Percentiles rank a stretch among this genome's conserved stretches.
Conservation (phyloP, 352 stramenopile genomes). For the Pseudoperonospora humuli region DNA sequence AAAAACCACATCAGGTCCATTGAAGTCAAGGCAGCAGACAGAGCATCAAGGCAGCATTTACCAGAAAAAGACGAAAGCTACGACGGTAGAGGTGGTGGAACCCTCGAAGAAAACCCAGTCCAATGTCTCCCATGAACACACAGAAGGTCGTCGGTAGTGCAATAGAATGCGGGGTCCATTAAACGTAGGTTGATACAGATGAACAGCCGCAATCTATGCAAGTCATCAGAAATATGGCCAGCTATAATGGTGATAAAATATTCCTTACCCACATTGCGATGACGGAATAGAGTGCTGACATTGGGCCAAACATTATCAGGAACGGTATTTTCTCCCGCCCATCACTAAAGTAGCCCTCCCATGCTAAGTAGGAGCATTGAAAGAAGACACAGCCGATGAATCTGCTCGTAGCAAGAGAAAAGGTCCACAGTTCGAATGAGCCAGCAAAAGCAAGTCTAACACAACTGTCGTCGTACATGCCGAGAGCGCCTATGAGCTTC, state of each 20-base stretch:
- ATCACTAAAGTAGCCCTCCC: slow-evolving; percentile 36
- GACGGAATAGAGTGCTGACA: slow-evolving; percentile 40
- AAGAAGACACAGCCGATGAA: slow-evolving; percentile 50
- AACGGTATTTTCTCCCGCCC: slow-evolving; percentile 46
- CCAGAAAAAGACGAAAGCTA: slow-evolving; percentile 49
- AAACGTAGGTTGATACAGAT: slow-evolving; percentile 51
- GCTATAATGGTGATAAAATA: neutral
- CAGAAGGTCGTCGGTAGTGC: slow-evolving; percentile 38
- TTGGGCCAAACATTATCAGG: slow-evolving; percentile 34
- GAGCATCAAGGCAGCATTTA: slow-evolving; percentile 6
- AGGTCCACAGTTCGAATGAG: too few relatives aligned
- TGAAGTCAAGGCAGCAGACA: neutral
- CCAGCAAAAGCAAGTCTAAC: neutral
- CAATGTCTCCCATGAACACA: slow-evolving; percentile 55
- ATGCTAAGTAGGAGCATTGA: slow-evolving; percentile 36
- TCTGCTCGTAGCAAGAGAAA: slow-evolving; percentile 12
- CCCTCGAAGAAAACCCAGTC: slow-evolving; percentile 64
- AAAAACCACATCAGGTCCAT: neutral
- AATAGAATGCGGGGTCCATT: slow-evolving; percentile 50
- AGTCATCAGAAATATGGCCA: neutral
- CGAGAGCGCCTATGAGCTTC: slow-evolving; percentile 47
- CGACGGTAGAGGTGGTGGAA: slow-evolving; percentile 35
- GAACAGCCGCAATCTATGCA: slow-evolving; percentile 35
- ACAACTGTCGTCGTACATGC: slow-evolving; percentile 29
- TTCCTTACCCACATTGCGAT: slow-evolving; percentile 44